Evolutionary conservation across 345 rosid species (phyloP).

Genomic region (Melastoma malabathricum): DNA sequence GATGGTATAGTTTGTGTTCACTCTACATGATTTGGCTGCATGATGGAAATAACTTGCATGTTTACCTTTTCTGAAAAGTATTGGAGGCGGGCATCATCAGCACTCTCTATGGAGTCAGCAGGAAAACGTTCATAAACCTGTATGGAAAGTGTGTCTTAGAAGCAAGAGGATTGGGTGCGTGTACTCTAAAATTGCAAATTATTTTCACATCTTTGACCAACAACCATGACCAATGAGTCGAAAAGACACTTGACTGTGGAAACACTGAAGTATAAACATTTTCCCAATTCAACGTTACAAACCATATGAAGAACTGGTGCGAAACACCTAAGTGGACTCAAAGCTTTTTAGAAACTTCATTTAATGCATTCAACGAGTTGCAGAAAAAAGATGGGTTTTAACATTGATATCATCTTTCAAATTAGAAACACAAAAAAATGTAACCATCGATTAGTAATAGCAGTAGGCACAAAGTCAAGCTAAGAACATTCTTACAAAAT

Average conservation of each 20-base stretch:
- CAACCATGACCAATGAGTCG: too few species aligned
- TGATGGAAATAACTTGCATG: background rate
- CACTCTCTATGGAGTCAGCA: constrained; percentile 38
- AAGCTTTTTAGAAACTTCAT: too few species aligned
- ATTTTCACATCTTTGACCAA: background rate
- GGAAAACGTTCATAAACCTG: constrained; percentile 81
- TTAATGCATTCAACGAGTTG: too few species aligned
- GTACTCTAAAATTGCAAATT: background rate
- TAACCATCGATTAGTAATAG: too few species aligned
- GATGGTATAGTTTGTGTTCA: too few species aligned
- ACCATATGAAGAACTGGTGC: background rate
- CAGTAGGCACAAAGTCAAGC: too few species aligned
- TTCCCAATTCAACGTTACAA: background rate
- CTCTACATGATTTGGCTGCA: background rate
- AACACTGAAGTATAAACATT: background rate
- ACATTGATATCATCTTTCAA: too few species aligned
- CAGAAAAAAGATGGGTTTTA: too few species aligned
- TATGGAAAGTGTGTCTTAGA: constrained; percentile 10
- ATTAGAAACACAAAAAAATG: too few species aligned
- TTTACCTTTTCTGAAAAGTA: constrained; percentile 67
- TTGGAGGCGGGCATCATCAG: constrained; percentile 70
- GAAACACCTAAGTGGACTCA: too few species aligned
- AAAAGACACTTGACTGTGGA: background rate
- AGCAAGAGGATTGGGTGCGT: constrained; percentile 2
- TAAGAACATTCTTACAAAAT: too few species aligned